A percentile compares a stretch with the other conserved stretches of the same genome.
These are phyloP conservation scores for Backusella morwellensis DNA, from an alignment of 192 early-diverging fungal species.

Conservation along the genomic window DNA sequence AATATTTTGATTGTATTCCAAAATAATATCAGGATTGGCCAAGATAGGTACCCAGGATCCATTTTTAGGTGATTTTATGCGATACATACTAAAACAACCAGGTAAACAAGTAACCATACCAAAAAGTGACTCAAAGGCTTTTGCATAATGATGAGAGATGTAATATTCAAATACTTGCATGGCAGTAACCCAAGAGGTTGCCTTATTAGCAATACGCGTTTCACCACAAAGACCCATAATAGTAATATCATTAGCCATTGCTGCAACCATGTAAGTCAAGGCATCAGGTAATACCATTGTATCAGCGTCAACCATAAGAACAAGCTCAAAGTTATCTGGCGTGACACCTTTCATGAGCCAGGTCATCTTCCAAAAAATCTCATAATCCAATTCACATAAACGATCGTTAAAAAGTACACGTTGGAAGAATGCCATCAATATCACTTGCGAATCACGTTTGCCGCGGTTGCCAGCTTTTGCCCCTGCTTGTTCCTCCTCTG, in stretches of 20 bases:
- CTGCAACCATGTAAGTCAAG: constrained; percentile 82
- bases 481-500: constrained; percentile 59
- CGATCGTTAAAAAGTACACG: constrained; percentile 79
- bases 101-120: constrained; percentile 94
- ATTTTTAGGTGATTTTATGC: constrained; percentile 78
- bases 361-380: constrained; percentile 84
- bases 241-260: constrained; percentile 86
- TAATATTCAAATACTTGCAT: constrained; percentile 98
- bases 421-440: constrained; percentile 93
- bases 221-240: constrained; percentile 99
- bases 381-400: constrained; percentile 87
- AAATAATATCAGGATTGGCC: constrained; percentile 82
- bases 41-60: constrained; percentile 76
- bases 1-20: constrained; percentile 74
- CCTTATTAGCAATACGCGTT: constrained; percentile 94
- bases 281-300: constrained; percentile 78
- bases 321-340: constrained; percentile 78
- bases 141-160: constrained; percentile 90
- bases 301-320: constrained; percentile 88
- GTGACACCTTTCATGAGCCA: constrained; percentile 76
- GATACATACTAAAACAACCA: constrained; percentile 98
- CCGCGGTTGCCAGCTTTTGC: constrained; percentile 88
- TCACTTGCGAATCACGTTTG: constrained; percentile 95
- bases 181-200: constrained; percentile 73
- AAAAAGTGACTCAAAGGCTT: constrained; percentile 94